Evolutionary conservation across 2,329 filamentous ascomycete species (phyloP), one percentile per base, ranked within the genome.

Genomic region (Cladosporium sp.): DNA sequence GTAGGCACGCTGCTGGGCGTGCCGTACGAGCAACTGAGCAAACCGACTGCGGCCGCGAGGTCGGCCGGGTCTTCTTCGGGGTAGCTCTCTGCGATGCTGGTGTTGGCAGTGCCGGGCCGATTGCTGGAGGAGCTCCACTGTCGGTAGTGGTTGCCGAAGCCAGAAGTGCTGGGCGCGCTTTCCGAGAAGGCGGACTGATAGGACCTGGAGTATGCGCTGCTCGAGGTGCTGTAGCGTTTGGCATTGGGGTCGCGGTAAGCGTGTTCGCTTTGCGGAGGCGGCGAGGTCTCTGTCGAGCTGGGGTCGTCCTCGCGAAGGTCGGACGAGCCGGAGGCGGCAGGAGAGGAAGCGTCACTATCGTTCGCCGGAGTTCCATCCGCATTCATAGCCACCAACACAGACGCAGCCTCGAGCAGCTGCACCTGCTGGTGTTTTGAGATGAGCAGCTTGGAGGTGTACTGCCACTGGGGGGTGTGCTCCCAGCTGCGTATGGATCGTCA

Each of bases 371-470:
- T 75, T 44, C 77, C 78, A 57, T 86, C 78, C 53, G 74, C 68
- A 65, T 83, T 96, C 91, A 98, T 97, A 66, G 84, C 85, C 54
- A 97, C 86, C 59, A 98, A 78, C 49, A 97, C 93, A n/a, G 90
- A 95, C 37, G 93, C 93, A 38, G 93, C 93, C 73, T 98, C 93
- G 55, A 98, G 81, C 56, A 98, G 81, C 72, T 98, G 93, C 49
- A 98, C 93, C 76, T 98, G 93, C 74, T 98, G 93, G 72, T 98
- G 93, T 80, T 98, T 98, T 63, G 92, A 97, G 64, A 98, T 97
- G 69, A 97, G 84, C 68, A 97, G 79, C 75, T 97, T 97, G 63
- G 93, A 97, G 52, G 93, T 98, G 70, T 86, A 86, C 49, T 91
- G 88, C 93, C 93, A 98, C 76, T 95, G 89, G 61, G 93, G 92